Percentiles rank a stretch among this genome's conserved stretches.
phyloP scores from a whole-genome alignment of 768 basidiomycete species.

The Boletus coccyginus region DNA sequence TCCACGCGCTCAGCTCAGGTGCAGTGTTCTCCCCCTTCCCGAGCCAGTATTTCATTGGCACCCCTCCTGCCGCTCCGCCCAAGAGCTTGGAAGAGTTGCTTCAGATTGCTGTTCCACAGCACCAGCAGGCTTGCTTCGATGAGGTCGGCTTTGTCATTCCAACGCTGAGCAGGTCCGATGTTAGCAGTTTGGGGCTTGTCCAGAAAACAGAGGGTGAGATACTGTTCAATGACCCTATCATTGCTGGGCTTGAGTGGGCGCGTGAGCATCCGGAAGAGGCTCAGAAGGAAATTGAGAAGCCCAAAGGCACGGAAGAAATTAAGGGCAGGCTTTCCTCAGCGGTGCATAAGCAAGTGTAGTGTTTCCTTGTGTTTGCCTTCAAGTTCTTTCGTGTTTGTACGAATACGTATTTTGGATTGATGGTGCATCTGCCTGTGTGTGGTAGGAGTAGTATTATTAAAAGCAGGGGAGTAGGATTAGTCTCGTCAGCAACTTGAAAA shows the following conservation, averaged over 20 bases:
- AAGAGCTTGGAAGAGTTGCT: not conserved
- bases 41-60: not conserved
- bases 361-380: not conserved
- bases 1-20: not conserved
- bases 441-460: too few relatives aligned
- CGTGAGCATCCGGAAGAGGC: conserved; percentile 11
- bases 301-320: not conserved
- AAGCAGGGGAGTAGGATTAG: too few relatives aligned
- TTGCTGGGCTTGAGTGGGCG: conserved; percentile 10
- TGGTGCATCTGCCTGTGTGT: too few relatives aligned
- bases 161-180: not conserved
- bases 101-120: not conserved
- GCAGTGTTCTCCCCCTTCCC: conserved; percentile 8
- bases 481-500: too few relatives aligned
- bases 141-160: not conserved
- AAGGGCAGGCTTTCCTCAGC: not conserved
- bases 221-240: conserved; percentile 3
- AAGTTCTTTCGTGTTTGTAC: not conserved
- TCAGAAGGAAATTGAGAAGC: not conserved
- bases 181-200: not conserved
- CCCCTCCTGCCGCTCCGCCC: not conserved
- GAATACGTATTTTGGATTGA: not conserved
- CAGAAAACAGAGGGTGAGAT: not conserved
- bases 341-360: not conserved
- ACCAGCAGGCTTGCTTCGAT: not conserved